Percentiles rank a stretch among this genome's conserved stretches.
These are phyloP conservation scores for Choricystis sp. DNA, from an alignment of 139 green algal genomes.

Conservation along the genomic window DNA sequence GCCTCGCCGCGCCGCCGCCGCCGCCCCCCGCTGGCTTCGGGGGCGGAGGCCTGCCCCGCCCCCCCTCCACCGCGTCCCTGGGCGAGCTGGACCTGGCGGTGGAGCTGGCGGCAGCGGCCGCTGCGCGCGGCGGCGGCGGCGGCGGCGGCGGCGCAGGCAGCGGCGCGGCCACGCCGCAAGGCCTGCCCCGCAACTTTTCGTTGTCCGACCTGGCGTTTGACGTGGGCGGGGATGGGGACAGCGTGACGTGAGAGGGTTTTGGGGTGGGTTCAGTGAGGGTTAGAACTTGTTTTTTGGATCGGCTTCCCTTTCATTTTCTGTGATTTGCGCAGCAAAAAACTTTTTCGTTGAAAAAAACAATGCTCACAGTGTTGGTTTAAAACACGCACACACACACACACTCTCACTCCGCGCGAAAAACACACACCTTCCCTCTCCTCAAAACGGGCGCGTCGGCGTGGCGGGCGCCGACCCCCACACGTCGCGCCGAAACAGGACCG, in stretches of 20 bases:
- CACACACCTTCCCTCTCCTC: not conserved
- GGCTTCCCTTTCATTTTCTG: not conserved
- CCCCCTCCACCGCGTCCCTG: too few species aligned
- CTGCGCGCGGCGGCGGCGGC: not conserved
- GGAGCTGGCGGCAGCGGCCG: not conserved
- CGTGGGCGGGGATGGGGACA: too few species aligned
- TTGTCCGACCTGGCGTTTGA: constrained; percentile 25
- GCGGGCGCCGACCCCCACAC: constrained; percentile 34
- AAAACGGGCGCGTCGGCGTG: not conserved
- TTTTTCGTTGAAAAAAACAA: not conserved
- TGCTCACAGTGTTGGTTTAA: not conserved
- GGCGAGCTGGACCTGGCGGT: not conserved
- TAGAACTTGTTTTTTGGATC: not conserved
- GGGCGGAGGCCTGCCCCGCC: too few species aligned
- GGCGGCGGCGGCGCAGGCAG: not conserved
- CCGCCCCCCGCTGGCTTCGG: not conserved
- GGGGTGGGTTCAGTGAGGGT: not conserved
- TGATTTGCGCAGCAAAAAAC: too few species aligned
- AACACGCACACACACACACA: too few species aligned
- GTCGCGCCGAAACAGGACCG: constrained; percentile 52
- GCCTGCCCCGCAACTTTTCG: constrained; percentile 28
- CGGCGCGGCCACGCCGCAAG: not conserved
- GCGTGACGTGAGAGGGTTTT: not conserved
- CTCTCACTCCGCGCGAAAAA: not conserved
- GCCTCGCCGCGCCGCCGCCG: not conserved